Evolutionary conservation across 1,139 yeast genomes (phyloP).

Genomic region (Pichia sp.): DNA sequence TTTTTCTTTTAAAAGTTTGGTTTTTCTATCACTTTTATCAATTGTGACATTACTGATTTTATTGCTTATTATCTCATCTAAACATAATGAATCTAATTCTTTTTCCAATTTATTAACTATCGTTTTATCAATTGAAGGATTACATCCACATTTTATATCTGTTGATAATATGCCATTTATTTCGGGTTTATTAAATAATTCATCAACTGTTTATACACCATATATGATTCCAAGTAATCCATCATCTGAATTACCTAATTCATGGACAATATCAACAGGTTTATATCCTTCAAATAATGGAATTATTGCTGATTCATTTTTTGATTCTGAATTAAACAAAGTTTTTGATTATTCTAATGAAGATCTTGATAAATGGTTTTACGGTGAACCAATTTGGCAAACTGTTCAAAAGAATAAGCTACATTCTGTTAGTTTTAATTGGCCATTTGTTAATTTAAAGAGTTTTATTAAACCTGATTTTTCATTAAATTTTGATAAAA

Average conservation of each 20-base stretch:
- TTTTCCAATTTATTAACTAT: conserved; percentile 77
- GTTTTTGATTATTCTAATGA: conserved; percentile 64
- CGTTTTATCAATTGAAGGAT: conserved; percentile 75
- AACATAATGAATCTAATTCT: too few species aligned
- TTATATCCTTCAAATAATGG: conserved; percentile 81
- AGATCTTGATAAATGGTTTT: conserved; percentile 66
- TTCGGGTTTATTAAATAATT: conserved; percentile 48
- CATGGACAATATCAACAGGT: conserved; percentile 88
- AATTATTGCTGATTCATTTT: conserved; percentile 78
- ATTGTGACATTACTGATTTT: conserved; percentile 5
- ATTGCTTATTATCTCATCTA: conserved; percentile 8
- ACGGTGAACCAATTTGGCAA: conserved; percentile 86
- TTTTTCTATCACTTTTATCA: neutral
- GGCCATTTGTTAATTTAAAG: conserved; percentile 88
- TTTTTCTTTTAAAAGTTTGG: neutral
- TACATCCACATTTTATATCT: conserved; percentile 86
- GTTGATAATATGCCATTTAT: conserved; percentile 62
- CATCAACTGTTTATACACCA: conserved; percentile 55
- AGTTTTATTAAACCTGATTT: too few species aligned
- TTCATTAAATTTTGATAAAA: too few species aligned
- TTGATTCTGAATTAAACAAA: conserved; percentile 48
- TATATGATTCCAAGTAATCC: conserved; percentile 86
- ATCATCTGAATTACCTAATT: conserved; percentile 84
- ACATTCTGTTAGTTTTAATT: conserved; percentile 81
- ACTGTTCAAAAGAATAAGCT: conserved; percentile 66